A percentile compares a stretch with the other conserved stretches of the same genome.
Conservation (phyloP, 2,329 filamentous ascomycete genomes). For the Pseudogymnoascus sp. region DNA sequence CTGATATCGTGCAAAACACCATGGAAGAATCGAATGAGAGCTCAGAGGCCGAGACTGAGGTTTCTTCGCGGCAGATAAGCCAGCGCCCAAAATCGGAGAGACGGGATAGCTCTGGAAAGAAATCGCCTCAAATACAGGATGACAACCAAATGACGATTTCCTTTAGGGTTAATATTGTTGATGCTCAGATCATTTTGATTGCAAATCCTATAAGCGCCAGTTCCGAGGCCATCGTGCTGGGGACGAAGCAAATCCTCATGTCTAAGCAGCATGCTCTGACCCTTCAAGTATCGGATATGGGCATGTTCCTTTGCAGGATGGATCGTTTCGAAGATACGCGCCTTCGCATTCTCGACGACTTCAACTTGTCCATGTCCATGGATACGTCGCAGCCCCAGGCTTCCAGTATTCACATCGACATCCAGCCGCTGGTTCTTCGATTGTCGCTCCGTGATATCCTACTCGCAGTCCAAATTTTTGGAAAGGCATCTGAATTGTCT, state of each 20-base stretch:
- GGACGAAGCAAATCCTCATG: conserved; percentile 84
- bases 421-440: conserved; percentile 85
- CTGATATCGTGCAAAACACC: conserved; percentile 40
- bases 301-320: conserved; percentile 99
- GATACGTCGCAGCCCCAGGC: conserved; percentile 56
- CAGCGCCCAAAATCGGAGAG: background rate
- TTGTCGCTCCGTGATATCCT: conserved; percentile 91
- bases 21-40: conserved; percentile 48
- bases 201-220: conserved; percentile 84
- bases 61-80: conserved; percentile 10
- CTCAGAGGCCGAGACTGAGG: conserved; percentile 49
- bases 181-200: conserved; percentile 92
- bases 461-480: conserved; percentile 83
- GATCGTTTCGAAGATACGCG: conserved; percentile 89
- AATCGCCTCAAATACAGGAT: background rate
- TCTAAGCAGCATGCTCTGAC: conserved; percentile 92
- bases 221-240: conserved; percentile 91
- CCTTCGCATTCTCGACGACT: conserved; percentile 90
- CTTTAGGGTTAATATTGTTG: conserved; percentile 87
- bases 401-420: conserved; percentile 74
- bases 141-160: conserved; percentile 56
- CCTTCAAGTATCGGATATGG: conserved; percentile 84
- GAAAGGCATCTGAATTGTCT: conserved; percentile 81
- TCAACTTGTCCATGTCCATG: conserved; percentile 82
- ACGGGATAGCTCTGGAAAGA: background rate